Evolutionary conservation across 2,329 filamentous ascomycete species (phyloP), one percentile per base, ranked within the genome.

Genomic region (Botrytis squamosa): DNA sequence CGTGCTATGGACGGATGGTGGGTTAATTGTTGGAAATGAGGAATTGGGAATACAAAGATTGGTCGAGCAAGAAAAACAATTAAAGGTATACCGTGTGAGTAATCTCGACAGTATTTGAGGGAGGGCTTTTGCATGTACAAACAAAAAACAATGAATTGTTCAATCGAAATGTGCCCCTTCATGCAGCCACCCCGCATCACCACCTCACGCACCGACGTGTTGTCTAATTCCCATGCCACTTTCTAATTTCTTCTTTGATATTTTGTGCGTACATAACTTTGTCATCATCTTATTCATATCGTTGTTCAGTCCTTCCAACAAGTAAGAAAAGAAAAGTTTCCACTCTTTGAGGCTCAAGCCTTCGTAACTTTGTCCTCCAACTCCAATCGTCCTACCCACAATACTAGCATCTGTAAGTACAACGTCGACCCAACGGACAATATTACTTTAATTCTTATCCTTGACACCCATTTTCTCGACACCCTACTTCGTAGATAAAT

Each of bases 171-270:
- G 18, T 33, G 33, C 57, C 42, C 38, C 55, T 59, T 63, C 33
- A 71, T 71, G 68, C 57, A 71, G 57, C 59, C 57, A 71, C 69
- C 69, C 69, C 69, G 69, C 69, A 60, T 33, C 55, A 33, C 29
- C 20, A 52, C 25, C 49, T 55, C n/a, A 55, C 49, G 49, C 22
- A 62, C 33, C 46, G 8, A 55, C 49, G 18, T 4, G 14, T 29
- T 57, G 52, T 57, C 52, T 57, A 29, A 57, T 29, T 33, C 52
- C 46, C 64, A 18, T n/a, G 38, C 22, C 12, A 25, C 25, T 18
- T 10, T 68, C 33, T 38, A 67, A 22, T 38, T 59, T 46, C 33
- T 33, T 69, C 40, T 69, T n/a, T 55, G 49, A 55, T 55, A 16
- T 55, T 55, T 55, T 55, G 12, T 55, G 49, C 25, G 12, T n/a